A percentile compares a stretch with the other conserved stretches of the same genome.
Conservation (phyloP, 169 alveolate genomes). For the Cytauxzoon felis region DNA sequence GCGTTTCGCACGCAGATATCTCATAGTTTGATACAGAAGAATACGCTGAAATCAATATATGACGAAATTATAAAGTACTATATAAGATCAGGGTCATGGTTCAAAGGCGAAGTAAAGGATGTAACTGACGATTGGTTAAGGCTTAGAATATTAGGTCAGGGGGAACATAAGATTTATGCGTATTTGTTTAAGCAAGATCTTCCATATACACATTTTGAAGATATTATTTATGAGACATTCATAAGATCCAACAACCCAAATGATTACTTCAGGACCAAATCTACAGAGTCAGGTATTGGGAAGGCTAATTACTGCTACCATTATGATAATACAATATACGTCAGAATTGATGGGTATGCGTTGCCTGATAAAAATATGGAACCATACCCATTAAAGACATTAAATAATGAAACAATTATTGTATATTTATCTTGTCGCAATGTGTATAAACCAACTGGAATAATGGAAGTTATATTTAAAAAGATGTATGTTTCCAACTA, state of each 20-base stretch:
- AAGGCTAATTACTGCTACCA: conserved; percentile 43
- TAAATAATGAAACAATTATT: neutral
- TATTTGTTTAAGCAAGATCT: conserved; percentile 18
- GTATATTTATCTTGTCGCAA: conserved; percentile 6
- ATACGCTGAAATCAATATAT: conserved; percentile 26
- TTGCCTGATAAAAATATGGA: neutral
- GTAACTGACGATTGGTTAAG: conserved; percentile 2
- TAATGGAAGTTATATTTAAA: conserved; percentile 5
- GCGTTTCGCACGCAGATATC: conserved; percentile 9
- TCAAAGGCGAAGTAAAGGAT: conserved; percentile 35
- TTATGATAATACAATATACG: conserved; percentile 47
- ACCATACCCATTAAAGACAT: neutral
- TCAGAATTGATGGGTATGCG: conserved; percentile 37
- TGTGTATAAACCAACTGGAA: conserved; percentile 37
- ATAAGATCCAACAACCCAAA: conserved; percentile 14
- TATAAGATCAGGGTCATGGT: conserved; percentile 50
- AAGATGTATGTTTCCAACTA: conserved; percentile 3
- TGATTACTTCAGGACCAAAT: conserved; percentile 25
- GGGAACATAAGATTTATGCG: conserved; percentile 16
- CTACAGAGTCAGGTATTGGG: conserved; percentile 34
- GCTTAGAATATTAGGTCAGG: conserved; percentile 38
- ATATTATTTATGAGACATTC: conserved; percentile 38
- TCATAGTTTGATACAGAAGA: conserved; percentile 9
- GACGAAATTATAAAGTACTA: conserved; percentile 35
- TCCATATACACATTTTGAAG: conserved; percentile 57